phyloP scores from a whole-genome alignment of 176 grass and related monocot species.

The Musa schizocarpa region DNA sequence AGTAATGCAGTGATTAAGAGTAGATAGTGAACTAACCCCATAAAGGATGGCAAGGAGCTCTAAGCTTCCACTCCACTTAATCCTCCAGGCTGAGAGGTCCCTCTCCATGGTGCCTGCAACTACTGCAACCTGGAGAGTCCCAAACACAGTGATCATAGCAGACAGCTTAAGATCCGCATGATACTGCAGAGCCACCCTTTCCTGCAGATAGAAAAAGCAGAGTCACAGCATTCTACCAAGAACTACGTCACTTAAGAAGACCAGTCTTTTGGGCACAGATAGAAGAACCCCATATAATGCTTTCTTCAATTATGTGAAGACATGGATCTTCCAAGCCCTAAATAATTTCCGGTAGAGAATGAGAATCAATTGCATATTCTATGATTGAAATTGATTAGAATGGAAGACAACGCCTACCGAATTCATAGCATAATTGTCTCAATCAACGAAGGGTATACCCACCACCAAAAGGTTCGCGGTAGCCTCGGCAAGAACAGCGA shows the following conservation, averaged over 20 bases:
- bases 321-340: no score
- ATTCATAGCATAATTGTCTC: no score
- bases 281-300: no score
- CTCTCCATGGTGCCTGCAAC: constrained; percentile 18
- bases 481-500: constrained; percentile 7
- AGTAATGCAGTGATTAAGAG: no score
- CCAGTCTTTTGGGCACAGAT: no score
- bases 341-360: no score
- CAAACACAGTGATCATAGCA: constrained; percentile 27
- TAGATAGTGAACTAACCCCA: constrained; percentile 10
- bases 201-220: constrained; percentile 2
- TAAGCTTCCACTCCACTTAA: constrained; percentile 11
- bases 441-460: neutral
- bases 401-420: no score
- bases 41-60: constrained; percentile 20
- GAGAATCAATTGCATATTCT: no score
- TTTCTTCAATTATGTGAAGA: no score
- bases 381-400: no score
- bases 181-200: constrained; percentile 27
- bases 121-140: constrained; percentile 11
- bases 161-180: constrained; percentile 23
- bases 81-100: constrained; percentile 21
- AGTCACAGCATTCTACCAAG: neutral
- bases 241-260: no score
- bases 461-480: constrained; percentile 13